These are phyloP conservation scores for Pilobolus umbonatus DNA, from an alignment of 192 early-diverging fungal genomes.

Conservation along the genomic window DNA sequence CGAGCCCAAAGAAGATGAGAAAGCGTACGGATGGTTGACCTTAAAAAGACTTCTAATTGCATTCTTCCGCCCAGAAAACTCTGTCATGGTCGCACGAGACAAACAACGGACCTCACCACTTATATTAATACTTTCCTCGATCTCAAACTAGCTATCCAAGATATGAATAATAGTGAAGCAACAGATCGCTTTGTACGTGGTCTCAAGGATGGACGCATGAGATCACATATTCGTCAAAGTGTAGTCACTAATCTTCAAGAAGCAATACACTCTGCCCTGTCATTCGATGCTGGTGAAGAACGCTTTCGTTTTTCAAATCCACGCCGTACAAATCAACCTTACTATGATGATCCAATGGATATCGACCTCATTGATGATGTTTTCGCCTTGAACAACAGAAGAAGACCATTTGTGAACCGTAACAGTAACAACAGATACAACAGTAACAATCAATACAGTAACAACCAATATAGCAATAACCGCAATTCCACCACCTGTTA, in stretches of 20 bases:
- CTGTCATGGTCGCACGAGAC: neutral
- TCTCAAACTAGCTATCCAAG: neutral
- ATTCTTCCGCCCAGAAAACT: neutral
- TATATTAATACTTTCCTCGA: slow-evolving; percentile 2
- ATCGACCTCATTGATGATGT: neutral
- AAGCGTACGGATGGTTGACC: neutral
- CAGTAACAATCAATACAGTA: neutral
- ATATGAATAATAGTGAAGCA: neutral
- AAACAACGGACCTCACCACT: neutral
- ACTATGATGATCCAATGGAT: neutral
- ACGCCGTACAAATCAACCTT: neutral
- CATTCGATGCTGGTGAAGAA: neutral
- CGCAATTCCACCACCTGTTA: too few relatives aligned
- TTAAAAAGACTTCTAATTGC: neutral
- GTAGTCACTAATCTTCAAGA: neutral
- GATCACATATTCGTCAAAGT: neutral
- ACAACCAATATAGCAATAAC: too few relatives aligned
- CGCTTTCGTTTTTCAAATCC: neutral
- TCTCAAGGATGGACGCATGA: neutral
- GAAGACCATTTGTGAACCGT: too few relatives aligned
- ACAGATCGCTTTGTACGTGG: neutral
- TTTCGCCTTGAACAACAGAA: too few relatives aligned
- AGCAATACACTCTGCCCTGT: neutral
- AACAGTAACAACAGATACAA: neutral
- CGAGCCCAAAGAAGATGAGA: too few relatives aligned